Percentiles rank a stretch among this genome's conserved stretches.
Evolutionary conservation across 2,329 filamentous ascomycete species (phyloP).

Genomic region (Coniochaeta hoffmannii): DNA sequence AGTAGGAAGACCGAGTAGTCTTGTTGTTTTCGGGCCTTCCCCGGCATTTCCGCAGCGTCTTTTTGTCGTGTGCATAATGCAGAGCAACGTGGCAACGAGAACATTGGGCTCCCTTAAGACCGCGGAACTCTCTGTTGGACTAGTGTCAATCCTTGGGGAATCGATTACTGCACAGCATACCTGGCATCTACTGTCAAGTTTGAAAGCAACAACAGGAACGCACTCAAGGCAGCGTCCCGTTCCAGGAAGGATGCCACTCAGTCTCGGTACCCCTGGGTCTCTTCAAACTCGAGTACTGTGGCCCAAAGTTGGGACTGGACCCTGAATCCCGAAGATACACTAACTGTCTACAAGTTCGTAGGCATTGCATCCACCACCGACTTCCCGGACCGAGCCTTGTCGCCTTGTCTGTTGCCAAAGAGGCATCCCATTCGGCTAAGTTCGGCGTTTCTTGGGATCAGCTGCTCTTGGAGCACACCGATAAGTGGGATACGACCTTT

Average conservation of each 20-base stretch:
- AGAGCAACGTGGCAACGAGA: background rate
- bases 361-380: background rate
- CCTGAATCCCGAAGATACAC: background rate
- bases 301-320: background rate
- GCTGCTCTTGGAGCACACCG: background rate
- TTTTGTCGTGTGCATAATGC: background rate
- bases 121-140: background rate
- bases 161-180: background rate
- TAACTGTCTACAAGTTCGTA: background rate
- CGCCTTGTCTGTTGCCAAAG: background rate
- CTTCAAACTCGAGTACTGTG: background rate
- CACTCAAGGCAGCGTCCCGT: background rate
- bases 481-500: background rate
- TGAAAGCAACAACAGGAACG: background rate
- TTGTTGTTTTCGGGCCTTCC: background rate
- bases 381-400: background rate
- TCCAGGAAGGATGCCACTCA: background rate
- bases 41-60: background rate
- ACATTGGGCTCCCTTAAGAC: too few relatives aligned
- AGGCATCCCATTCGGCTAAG: background rate
- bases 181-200: background rate
- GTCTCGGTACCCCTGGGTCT: background rate
- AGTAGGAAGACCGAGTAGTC: background rate
- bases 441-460: background rate
- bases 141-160: background rate